Base-by-base conservation (phyloP, 108 stramenopile species). In the Pelagomonas calceolata region DNA sequence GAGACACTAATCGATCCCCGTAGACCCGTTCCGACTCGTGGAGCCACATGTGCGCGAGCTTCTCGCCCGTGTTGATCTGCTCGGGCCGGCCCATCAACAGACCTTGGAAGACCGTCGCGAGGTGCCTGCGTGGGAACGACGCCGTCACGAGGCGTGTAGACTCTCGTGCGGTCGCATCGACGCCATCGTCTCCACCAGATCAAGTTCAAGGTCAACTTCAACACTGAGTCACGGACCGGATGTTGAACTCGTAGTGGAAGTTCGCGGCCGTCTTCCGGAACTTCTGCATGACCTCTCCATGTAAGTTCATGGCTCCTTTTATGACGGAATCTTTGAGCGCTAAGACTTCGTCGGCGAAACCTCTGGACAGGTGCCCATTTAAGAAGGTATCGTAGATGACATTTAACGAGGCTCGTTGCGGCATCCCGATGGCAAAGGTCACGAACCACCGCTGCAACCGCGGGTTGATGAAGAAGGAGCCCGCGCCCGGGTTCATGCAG, bases 241-340 rank as follows among this genome's bases (percentile, higher is more conserved):
- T 82, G 80, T 86, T 86, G 82, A 90, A 90, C 69, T 88, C 87
- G 79, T 90, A 90, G 79, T 88, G 87, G 78, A 88, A 87, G 67
- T 87, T 87, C 32, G 78, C 69, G 33, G 87, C 87, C 15, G 89
- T 87, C 68, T 87, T 90, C 14, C 82, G 74, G 75, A 87, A 90
- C 31, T 71, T 82, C 66, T 63, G 71, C 30, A 75, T 68, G 36
- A 86, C 87, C 44, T 78, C 36, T 16, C 63, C 66, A 60, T 81
- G 87, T 37, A 84, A 68, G 12, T 74, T 81, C 65, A 82, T 71
- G 63, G 81, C 83, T 32, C 75, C 85, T 66, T 83, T 88, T 77
- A 82, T 79, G 36, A 84, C 26, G 71, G 71, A 74, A 45, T 68
- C 72, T 64, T 67, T 81, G 18, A 85, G 80, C 34, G 33, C 34